Percentiles rank a stretch among this genome's conserved stretches.
phyloP scores from a whole-genome alignment of 768 basidiomycete genomes.

The Tulasnella sp. region DNA sequence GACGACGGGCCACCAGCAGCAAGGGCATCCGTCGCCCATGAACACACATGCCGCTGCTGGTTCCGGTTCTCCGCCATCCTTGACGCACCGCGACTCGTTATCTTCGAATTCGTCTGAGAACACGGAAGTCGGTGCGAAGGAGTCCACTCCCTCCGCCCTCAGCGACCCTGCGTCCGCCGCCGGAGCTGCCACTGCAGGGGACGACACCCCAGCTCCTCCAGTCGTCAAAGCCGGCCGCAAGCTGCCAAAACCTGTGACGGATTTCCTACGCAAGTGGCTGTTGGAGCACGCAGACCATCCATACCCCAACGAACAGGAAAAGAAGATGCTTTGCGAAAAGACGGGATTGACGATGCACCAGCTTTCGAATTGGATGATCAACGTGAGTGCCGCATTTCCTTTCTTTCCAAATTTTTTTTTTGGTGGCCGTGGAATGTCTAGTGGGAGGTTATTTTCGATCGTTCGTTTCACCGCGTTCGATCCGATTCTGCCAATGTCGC shows the following conservation, averaged over 20 bases:
- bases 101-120: not conserved
- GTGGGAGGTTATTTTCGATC: no score
- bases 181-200: not conserved
- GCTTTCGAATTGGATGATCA: slow-evolving; percentile 93
- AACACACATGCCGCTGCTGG: not conserved
- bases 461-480: no score
- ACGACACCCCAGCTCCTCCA: not conserved
- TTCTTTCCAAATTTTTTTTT: not conserved
- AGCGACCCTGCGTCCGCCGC: no score
- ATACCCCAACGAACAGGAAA: slow-evolving; percentile 86
- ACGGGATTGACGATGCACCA: slow-evolving; percentile 86
- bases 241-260: slow-evolving; percentile 85
- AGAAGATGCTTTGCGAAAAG: slow-evolving; percentile 81
- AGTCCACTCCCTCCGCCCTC: not conserved
- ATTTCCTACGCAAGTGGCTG: slow-evolving; percentile 84
- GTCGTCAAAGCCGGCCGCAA: slow-evolving; percentile 54
- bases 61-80: not conserved
- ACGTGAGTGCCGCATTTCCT: slow-evolving; percentile 46
- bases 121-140: not conserved
- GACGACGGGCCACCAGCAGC: not conserved
- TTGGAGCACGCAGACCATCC: slow-evolving; percentile 86
- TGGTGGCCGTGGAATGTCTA: not conserved
- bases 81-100: not conserved
- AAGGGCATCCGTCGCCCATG: slow-evolving; percentile 1
- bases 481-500: no score